Conservation (phyloP, 1,284 basidiomycete species). For the Ceratobasidium sp. region DNA sequence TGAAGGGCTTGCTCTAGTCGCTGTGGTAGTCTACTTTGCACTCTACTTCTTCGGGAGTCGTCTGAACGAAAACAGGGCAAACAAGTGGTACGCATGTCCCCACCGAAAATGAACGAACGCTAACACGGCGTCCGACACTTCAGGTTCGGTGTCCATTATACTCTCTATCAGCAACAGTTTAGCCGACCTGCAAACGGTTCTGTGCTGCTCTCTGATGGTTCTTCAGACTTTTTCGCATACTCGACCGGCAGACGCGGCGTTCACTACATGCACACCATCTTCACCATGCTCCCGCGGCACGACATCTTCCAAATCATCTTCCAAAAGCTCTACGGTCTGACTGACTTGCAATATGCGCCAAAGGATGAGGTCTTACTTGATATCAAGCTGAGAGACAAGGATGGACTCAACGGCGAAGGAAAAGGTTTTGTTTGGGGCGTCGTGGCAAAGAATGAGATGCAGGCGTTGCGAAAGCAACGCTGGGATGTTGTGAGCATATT, state of each 20-base stretch:
- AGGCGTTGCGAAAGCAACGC: conserved; percentile 68
- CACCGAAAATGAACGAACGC: conserved; percentile 1
- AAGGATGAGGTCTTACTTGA: conserved; percentile 75
- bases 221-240: conserved; percentile 80
- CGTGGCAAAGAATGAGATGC: conserved; percentile 78
- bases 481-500: conserved; percentile 83
- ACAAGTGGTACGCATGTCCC: conserved; percentile 59
- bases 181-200: conserved; percentile 61
- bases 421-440: conserved; percentile 81
- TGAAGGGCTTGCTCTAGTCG: conserved; percentile 65
- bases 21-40: conserved; percentile 62
- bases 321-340: conserved; percentile 65
- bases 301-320: conserved; percentile 73
- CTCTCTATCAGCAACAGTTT: conserved; percentile 69
- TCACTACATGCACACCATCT: conserved; percentile 76
- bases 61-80: conserved; percentile 62
- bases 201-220: conserved; percentile 69
- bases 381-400: conserved; percentile 66
- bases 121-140: conserved; percentile 11
- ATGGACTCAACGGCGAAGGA: conserved; percentile 43
- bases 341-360: conserved; percentile 76
- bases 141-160: conserved; percentile 65
- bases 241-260: conserved; percentile 83
- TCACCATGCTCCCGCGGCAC: conserved; percentile 80
- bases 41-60: conserved; percentile 63